phyloP scores from a whole-genome alignment of 768 basidiomycete species.

The Cyclocybe cylindracea region DNA sequence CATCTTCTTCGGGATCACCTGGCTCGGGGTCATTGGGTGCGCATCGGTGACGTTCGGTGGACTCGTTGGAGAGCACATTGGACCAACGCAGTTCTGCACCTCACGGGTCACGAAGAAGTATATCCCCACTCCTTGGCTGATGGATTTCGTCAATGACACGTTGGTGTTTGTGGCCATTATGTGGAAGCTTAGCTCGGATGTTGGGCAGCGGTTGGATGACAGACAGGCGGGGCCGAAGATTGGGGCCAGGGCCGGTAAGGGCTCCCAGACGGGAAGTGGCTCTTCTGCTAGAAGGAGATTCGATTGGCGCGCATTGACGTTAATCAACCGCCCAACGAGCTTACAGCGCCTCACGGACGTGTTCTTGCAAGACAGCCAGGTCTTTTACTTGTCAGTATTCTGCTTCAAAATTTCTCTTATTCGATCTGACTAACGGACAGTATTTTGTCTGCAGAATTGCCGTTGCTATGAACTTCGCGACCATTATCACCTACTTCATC shows the following conservation, averaged over 20 bases:
- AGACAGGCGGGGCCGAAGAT: no score
- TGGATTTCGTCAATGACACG: conserved; percentile 23
- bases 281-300: not conserved
- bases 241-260: conserved; percentile 19
- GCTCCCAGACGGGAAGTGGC: conserved; percentile 5
- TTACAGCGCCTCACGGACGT: conserved; percentile 21
- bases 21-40: conserved; percentile 3
- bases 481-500: conserved; percentile 3
- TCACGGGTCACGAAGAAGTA: not conserved
- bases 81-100: conserved; percentile 12
- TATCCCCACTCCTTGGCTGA: conserved; percentile 10
- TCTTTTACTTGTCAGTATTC: conserved; percentile 28
- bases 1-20: conserved; percentile 8
- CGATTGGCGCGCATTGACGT: not conserved
- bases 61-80: conserved; percentile 1
- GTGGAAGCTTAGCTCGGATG: conserved; percentile 16
- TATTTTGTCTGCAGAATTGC: conserved; percentile 2
- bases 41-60: not conserved
- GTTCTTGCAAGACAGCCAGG: conserved; percentile 26
- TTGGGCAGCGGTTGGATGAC: not conserved
- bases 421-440: no score
- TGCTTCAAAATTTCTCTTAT: not conserved
- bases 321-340: conserved; percentile 6
- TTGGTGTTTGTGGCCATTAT: conserved; percentile 30
- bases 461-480: conserved; percentile 1